A percentile compares a stretch with the other conserved stretches of the same genome.
Evolutionary conservation across 768 basidiomycete genomes (phyloP).

Genomic region (Tricholomella constricta): DNA sequence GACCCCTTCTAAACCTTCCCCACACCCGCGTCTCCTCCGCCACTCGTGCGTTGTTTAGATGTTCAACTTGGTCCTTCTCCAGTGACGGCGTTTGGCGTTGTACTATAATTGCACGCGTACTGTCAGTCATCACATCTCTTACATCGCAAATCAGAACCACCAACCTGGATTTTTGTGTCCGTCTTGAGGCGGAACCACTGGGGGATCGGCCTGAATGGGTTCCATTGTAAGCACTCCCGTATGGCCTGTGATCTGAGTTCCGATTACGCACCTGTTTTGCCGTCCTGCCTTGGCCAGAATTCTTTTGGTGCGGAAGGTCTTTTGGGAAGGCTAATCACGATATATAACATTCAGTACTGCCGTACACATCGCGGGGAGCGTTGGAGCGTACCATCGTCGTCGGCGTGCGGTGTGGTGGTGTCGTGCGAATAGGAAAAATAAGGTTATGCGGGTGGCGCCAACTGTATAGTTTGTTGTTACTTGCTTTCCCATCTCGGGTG

Average conservation of each 20-base stretch:
- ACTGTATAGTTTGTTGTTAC: conserved; percentile 36
- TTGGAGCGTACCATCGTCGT: conserved; percentile 50
- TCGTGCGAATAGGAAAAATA: conserved; percentile 30
- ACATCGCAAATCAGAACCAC: conserved; percentile 20
- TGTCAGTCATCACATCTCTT: conserved; percentile 1
- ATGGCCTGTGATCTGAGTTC: background rate
- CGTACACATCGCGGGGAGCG: background rate
- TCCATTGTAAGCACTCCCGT: background rate
- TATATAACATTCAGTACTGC: conserved; percentile 10
- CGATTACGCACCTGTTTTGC: conserved; percentile 82
- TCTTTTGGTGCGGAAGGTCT: conserved; percentile 96
- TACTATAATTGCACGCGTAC: conserved; percentile 49
- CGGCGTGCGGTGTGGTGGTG: conserved; percentile 38
- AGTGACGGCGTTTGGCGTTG: conserved; percentile 97
- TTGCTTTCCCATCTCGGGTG: conserved; percentile 10
- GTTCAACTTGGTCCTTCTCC: conserved; percentile 99
- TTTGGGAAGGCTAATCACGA: conserved; percentile 90
- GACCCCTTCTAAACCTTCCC: conserved; percentile 1
- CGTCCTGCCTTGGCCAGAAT: conserved; percentile 94
- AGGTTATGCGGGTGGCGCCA: conserved; percentile 30
- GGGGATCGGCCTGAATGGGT: conserved; percentile 77
- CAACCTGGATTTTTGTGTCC: conserved; percentile 91
- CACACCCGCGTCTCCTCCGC: background rate
- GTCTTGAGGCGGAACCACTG: conserved; percentile 99
- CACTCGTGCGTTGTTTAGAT: conserved; percentile 52